Evolutionary conservation across 805 yeast genomes (phyloP), one percentile per base, ranked within the genome.

Genomic region (Kuraishia capsulata): DNA sequence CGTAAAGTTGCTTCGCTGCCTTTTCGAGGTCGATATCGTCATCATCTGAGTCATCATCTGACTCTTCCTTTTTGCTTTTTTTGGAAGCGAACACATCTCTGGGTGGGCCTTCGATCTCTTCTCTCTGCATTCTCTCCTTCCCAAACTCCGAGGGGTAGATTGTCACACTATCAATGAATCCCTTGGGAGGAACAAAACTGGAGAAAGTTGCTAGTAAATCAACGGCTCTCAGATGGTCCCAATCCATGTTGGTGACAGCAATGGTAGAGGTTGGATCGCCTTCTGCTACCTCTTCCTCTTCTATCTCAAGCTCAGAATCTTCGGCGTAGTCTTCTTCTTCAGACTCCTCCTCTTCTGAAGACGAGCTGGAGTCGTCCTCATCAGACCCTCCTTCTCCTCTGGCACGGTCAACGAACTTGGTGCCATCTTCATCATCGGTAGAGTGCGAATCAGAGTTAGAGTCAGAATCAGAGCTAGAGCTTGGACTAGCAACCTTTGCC

Each of bases 161-260:
- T 4, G 75, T 54, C 6, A 92, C 80, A n/a, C 78, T 74, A 33
- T 62, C 56, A 39, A 90, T 81, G 33, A 65, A 63, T 2, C 95
- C 94, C 26, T 73, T 78, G 18, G 75, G 60, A 16, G 96, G 96
- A 18, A 84, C 79, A 61, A 90, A 92, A 39, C 95, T 77, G 5
- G 78, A 64, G 50, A 90, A 87, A 0, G 97, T 81, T 4, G 95
- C 95, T 81, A 85, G 75, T 45, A 90, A 64, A 55, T 92, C 97
- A 3, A 76, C 75, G 1, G 97, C 83, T 34, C 76, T 73, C n/a
- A 92, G 71, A 52, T 92, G 84, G 50, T 92, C 98, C 98, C 98
- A 92, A 55, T 92, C 98, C 73, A 92, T 67, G 53, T 92, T 92
- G 23, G 92, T 97, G 1, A 81, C 96, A 0, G 98, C 98, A 52